These are phyloP conservation scores for Leishmania tarentolae DNA, from an alignment of 208 protist species.

Conservation along the genomic window DNA sequence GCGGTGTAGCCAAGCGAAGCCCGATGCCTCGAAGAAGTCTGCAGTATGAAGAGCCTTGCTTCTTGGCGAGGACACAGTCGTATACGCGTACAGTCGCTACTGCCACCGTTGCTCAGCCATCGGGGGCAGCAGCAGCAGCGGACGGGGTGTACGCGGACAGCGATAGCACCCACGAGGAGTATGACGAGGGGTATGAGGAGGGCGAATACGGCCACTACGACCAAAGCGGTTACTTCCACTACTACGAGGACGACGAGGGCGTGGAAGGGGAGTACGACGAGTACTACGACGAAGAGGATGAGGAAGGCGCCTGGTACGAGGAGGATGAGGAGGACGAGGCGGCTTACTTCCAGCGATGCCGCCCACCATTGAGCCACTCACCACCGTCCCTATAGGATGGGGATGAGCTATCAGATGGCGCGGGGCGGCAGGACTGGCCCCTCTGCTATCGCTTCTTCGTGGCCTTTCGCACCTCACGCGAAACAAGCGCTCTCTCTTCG, in stretches of 20 bases:
- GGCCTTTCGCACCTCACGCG: not conserved
- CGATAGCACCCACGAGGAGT: conserved; percentile 9
- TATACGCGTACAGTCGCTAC: not conserved
- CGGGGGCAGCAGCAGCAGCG: not conserved
- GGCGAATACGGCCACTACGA: conserved; percentile 40
- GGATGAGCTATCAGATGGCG: not conserved
- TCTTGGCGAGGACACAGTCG: not conserved
- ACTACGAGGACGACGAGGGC: conserved; percentile 36
- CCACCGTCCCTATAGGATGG: conserved; percentile 44
- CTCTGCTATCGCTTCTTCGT: not conserved
- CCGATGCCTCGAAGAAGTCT: not conserved
- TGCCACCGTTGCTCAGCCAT: not conserved
- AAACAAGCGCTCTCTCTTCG: not conserved
- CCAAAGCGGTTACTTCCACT: conserved; percentile 35
- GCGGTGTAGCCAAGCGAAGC: not conserved
- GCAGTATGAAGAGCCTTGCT: not conserved
- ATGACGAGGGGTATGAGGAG: conserved; percentile 43
- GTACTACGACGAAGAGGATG: conserved; percentile 13
- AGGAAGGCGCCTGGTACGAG: conserved; percentile 12
- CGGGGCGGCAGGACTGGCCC: not conserved
- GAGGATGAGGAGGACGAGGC: conserved; percentile 27
- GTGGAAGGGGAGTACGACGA: conserved; percentile 27
- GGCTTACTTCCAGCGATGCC: conserved; percentile 30
- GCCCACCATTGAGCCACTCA: conserved; percentile 45
- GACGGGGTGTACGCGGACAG: conserved; percentile 2